Evolutionary conservation across 495 filamentous ascomycete species (phyloP), one percentile per base, ranked within the genome.

Genomic region (Penicillium parvum): DNA sequence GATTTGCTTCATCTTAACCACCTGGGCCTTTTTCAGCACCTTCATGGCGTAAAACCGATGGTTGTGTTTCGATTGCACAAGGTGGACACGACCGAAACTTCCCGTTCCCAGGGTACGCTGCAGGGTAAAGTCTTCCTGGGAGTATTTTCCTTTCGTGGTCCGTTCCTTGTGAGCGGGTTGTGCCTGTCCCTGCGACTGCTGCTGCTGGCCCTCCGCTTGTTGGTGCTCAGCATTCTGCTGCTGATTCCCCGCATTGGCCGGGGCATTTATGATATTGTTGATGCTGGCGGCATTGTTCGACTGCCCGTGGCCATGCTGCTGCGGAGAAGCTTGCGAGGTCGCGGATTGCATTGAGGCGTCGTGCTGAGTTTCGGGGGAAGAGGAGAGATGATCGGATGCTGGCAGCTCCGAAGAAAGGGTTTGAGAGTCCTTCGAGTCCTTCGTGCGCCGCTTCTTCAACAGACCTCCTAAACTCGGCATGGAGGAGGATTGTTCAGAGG

Each of bases 1-100:
- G 34, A 98, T 86, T 64, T 98, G 94, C 74, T 97, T 97, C 92
- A 97, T 97, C 75, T 95, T 97, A 50, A 97, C 90, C 29, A 98
- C 92, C 66, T 98, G 94, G 37, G 82, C 84, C 77, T 98, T 98
- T 69, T 97, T 97, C 65, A 98, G 66, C 29, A 97, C 94, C 66
- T 98, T 98, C 63, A 98, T 81, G 10, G 92, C 92, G 71, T 98
- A 98, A 75, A 89, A 97, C 33, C 92, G 82, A 65, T 90, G 83
- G 65, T 97, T 98, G 68, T 98, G 94, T 55, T 85, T 90, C 19
- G 90, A 96, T 66, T 97, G 91, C 34, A 97, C 92, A 20, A 97
- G 72, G 55, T 97, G 94, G 18, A 98, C 92, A 30, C 94, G 76
- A 11, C 92, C 92, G 69, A 98, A 98, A 65, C 90, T 96, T 26